Percentiles rank a stretch among this genome's conserved stretches.
Evolutionary conservation across 495 filamentous ascomycete species (phyloP).

Genomic region (Elaphomyces granulatus): DNA sequence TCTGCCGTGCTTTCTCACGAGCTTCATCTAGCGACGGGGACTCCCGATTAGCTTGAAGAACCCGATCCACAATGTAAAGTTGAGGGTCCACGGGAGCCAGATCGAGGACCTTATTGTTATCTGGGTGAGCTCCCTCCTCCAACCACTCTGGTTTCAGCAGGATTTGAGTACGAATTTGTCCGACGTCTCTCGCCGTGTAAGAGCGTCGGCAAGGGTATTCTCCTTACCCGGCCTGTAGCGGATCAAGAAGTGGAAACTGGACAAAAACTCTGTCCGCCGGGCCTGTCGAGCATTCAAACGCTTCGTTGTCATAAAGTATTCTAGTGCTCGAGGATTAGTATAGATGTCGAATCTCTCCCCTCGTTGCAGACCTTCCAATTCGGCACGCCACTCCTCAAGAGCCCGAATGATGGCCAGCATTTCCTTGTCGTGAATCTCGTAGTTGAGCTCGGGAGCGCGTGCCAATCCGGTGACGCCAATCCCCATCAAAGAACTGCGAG

Average conservation of each 20-base stretch:
- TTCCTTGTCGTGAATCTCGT: conserved; percentile 19
- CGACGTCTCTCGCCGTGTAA: conserved; percentile 6
- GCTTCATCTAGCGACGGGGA: background rate
- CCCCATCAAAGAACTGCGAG: background rate
- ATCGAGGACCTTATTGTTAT: background rate
- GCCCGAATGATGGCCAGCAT: conserved; percentile 11
- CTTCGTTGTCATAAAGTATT: conserved; percentile 16
- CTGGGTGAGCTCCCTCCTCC: background rate
- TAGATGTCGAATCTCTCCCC: conserved; percentile 5
- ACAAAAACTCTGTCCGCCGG: conserved; percentile 12
- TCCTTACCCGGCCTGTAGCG: conserved; percentile 3
- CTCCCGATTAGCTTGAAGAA: background rate
- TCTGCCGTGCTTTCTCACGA: background rate
- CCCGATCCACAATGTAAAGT: background rate
- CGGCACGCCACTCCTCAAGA: conserved; percentile 15
- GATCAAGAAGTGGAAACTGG: conserved; percentile 5
- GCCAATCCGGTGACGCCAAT: conserved; percentile 12
- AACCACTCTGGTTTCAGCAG: background rate
- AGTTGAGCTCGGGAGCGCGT: conserved; percentile 10
- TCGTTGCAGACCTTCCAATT: conserved; percentile 8
- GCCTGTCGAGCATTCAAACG: conserved; percentile 5
- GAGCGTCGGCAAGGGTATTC: conserved; percentile 7
- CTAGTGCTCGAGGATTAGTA: conserved; percentile 12
- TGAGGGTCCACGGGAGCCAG: background rate
- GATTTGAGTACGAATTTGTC: background rate